Evolutionary conservation across 2,329 filamentous ascomycete genomes (phyloP), one percentile per base, ranked within the genome.

Genomic region (Aspergillus hortae): DNA sequence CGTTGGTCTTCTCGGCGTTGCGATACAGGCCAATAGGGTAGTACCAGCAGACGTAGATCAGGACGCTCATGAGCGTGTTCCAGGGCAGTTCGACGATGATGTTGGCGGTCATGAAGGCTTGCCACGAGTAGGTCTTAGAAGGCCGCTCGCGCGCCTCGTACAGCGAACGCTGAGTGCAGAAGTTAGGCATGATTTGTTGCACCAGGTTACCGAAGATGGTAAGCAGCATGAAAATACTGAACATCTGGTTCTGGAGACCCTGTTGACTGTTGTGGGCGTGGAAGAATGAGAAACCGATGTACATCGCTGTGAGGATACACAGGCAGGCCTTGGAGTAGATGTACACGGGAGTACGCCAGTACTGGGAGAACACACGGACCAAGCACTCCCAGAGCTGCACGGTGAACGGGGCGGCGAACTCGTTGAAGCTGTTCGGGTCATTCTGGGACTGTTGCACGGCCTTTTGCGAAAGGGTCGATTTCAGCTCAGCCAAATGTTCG

Each of bases 141-240:
- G 89, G 89, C 1, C 89, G 84, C 72, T 94, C 90, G 45, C 89
- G 88, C 32, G 87, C 88, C 70, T 94, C 90, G 70, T 92, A 94
- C 0, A 94, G 76, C 10, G 85, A 81, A 45, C 90, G 84, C 63
- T 92, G 89, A 17, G 84, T 84, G 62, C 92, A 86, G 61, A 95
- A 94, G 60, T 89, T 85, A 0, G 90, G 89, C 87, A 92, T 91
- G 40, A 66, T 67, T 61, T 77, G 77, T 53, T 81, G 75, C 1
- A 78, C 75, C 7, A 81, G 62, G 17, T 33, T 46, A 35, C 44
- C 44, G 44, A 46, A 46, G 27, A 46, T 46, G 5, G 44, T 46
- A n/a, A 46, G 14, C 4, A 73, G 74, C 11, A 77, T 77, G 67
- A 81, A 81, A 27, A 78, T 73, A 4, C 72, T 70, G 61, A 74